Evolutionary conservation across 352 stramenopile species (phyloP).

Genomic region (Phytophthora hybrid): DNA sequence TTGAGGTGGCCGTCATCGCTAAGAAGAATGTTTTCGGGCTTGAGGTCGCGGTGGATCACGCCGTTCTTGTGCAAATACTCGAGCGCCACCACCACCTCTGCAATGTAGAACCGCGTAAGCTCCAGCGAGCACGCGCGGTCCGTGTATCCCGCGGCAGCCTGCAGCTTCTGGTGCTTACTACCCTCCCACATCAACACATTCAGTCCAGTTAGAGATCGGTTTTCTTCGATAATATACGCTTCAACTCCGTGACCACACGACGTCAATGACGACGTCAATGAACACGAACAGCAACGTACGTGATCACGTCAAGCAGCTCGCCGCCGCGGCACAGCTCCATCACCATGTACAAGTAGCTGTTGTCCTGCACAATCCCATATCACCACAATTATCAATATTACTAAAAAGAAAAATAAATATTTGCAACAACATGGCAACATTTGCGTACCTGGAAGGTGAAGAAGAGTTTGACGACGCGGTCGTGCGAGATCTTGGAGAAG

Average conservation of each 20-base stretch:
- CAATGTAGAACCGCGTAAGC: conserved; percentile 94
- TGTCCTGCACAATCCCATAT: conserved; percentile 49
- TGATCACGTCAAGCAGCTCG: conserved; percentile 90
- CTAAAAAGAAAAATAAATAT: background rate
- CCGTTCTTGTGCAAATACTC: conserved; percentile 95
- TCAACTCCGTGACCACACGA: background rate
- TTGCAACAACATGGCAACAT: background rate
- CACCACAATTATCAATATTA: conserved; percentile 4
- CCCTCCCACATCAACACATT: background rate
- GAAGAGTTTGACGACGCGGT: conserved; percentile 91
- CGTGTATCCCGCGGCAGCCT: conserved; percentile 59
- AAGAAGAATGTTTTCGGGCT: conserved; percentile 92
- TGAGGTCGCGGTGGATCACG: conserved; percentile 97
- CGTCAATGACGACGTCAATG: background rate
- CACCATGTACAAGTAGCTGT: conserved; percentile 92
- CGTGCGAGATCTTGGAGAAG: conserved; percentile 89
- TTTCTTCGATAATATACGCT: background rate
- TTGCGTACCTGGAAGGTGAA: conserved; percentile 88
- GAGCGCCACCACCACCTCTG: conserved; percentile 94
- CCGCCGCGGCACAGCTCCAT: conserved; percentile 90
- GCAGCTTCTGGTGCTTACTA: conserved; percentile 83
- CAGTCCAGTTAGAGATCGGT: conserved; percentile 17
- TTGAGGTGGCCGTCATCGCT: conserved; percentile 90
- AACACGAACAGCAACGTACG: conserved; percentile 46
- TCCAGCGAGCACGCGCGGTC: conserved; percentile 79